Percentiles rank a stretch among this genome's conserved stretches.
phyloP scores from a whole-genome alignment of 345 rosid species.

The Mercurialis annua region DNA sequence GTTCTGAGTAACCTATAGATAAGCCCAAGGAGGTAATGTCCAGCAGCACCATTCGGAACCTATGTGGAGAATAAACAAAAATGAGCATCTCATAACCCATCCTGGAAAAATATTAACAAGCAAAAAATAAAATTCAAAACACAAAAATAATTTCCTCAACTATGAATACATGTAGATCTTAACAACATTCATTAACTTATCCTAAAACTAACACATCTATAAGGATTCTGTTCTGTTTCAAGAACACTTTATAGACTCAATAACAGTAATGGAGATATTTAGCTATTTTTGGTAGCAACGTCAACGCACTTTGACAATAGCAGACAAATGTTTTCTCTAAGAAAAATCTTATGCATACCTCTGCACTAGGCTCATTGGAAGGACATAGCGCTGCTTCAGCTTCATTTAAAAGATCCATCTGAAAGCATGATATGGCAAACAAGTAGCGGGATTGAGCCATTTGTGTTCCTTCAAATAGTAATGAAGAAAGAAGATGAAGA shows the following conservation, averaged over 20 bases:
- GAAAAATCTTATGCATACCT: conserved; percentile 45
- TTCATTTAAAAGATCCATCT: conserved; percentile 92
- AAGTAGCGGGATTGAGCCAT: conserved; percentile 96
- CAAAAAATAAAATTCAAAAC: conserved; percentile 6
- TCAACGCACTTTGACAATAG: background rate
- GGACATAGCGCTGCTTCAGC: conserved; percentile 88
- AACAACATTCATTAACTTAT: no score
- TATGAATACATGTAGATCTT: background rate
- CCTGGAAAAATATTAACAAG: conserved; percentile 4
- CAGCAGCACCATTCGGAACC: conserved; percentile 97
- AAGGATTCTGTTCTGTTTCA: background rate
- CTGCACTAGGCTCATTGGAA: conserved; percentile 72
- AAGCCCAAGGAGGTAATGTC: conserved; percentile 97
- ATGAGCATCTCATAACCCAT: conserved; percentile 12
- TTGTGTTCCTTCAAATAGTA: conserved; percentile 65
- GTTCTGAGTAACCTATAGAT: conserved; percentile 64
- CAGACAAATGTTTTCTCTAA: background rate
- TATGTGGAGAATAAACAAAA: conserved; percentile 27
- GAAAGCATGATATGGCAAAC: conserved; percentile 94
- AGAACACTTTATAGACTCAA: background rate
- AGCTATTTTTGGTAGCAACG: background rate
- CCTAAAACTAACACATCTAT: background rate
- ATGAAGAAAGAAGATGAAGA: conserved; percentile 18
- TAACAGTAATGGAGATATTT: background rate
- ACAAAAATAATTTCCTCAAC: background rate